Conservation (phyloP, 352 stramenopile genomes). For the Phytophthora sp. region DNA sequence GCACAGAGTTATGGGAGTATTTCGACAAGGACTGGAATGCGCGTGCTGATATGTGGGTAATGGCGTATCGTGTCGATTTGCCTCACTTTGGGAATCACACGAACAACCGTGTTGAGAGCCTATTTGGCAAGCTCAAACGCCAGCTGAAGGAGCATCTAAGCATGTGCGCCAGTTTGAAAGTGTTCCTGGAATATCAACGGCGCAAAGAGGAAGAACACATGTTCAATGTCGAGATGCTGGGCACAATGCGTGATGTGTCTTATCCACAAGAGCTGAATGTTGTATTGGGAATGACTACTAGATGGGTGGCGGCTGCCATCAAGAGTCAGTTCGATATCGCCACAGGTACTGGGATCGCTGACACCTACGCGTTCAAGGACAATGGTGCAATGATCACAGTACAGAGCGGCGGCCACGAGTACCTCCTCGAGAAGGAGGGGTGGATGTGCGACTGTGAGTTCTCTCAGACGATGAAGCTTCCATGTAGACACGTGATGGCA, state of each 20-base stretch:
- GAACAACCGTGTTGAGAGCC: conserved; percentile 5
- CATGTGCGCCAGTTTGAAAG: conserved; percentile 1
- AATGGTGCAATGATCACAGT: conserved; percentile 1
- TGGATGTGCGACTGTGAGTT: conserved; percentile 19
- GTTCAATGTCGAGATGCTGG: background rate
- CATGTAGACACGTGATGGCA: conserved; percentile 12
- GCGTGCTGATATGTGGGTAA: conserved; percentile 8
- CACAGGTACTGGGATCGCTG: background rate
- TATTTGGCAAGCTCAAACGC: conserved; percentile 10
- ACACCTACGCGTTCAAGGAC: background rate
- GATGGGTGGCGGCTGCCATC: conserved; percentile 2
- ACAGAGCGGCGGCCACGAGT: background rate
- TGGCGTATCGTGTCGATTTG: conserved; percentile 5
- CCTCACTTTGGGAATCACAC: conserved; percentile 9
- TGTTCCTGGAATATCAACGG: too few relatives aligned
- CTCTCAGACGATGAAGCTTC: conserved; percentile 10
- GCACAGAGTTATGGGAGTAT: background rate
- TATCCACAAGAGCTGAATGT: conserved; percentile 10
- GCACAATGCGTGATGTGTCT: background rate
- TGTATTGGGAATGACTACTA: conserved; percentile 10
- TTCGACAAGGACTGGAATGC: conserved; percentile 7
- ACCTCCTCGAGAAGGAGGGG: background rate
- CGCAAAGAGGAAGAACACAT: conserved; percentile 1
- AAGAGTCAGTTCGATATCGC: conserved; percentile 5
- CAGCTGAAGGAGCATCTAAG: background rate